Percentiles rank a stretch among this genome's conserved stretches.
phyloP scores from a whole-genome alignment of 2,329 filamentous ascomycete genomes.

The Fusarium incarnatum region DNA sequence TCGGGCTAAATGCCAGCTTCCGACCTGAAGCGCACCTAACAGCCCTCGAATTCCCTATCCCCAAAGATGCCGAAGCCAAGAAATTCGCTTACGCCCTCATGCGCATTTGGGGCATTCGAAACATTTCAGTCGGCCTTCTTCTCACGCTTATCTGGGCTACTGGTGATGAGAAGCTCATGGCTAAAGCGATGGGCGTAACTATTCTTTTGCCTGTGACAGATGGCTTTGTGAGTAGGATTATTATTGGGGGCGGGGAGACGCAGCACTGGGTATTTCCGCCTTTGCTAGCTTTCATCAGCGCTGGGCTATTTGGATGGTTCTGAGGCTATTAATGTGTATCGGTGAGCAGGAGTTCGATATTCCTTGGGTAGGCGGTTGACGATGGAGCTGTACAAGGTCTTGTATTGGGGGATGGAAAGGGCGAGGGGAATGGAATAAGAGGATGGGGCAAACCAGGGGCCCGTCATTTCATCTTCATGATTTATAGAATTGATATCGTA shows the following conservation, averaged over 20 bases:
- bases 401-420: background rate
- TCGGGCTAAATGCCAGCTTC: conserved; percentile 21
- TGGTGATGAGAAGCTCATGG: background rate
- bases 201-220: conserved; percentile 11
- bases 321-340: background rate
- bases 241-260: conserved; percentile 9
- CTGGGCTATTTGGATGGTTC: conserved; percentile 11
- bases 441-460: too few relatives aligned
- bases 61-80: conserved; percentile 7
- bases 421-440: background rate
- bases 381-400: background rate
- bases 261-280: conserved; percentile 28
- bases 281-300: background rate
- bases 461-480: background rate
- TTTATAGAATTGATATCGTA: too few relatives aligned
- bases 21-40: conserved; percentile 12
- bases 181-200: background rate
- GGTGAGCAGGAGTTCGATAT: background rate
- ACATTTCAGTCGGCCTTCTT: conserved; percentile 13
- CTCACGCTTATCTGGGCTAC: background rate
- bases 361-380: background rate
- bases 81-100: conserved; percentile 17
- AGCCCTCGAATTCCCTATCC: conserved; percentile 11
- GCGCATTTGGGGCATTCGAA: conserved; percentile 21
- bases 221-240: conserved; percentile 6